Evolutionary conservation across 495 filamentous ascomycete species (phyloP), one percentile per base, ranked within the genome.

Genomic region (Patellaria atrata): DNA sequence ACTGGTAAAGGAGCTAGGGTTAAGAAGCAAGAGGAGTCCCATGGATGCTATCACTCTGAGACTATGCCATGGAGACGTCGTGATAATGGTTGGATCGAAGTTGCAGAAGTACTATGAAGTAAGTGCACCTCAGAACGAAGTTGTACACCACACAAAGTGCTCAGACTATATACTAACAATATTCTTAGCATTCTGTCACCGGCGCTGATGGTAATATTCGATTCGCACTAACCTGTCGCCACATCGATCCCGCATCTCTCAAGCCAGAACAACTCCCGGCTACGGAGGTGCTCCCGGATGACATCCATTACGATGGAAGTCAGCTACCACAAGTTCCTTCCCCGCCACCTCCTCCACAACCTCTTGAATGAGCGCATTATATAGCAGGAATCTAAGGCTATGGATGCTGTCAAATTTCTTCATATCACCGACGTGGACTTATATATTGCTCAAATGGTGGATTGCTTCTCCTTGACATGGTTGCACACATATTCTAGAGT

Each of bases 81-180:
- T 91, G 17, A 64, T 91, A 2, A 92, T 92, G 85, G 70, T 82
- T 47, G 84, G 83, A 0, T 58, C 58, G 0, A 48, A 60, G 1
- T 70, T 92, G 19, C 85, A 92, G 47, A 67, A 68, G 41, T 63
- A 67, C 20, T 87, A 74, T 40, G 80, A 85, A 54, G 79, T 77
- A 49, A 32, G 64, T 58, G 33, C 21, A 19, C 15, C n/a, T 11
- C n/a, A n/a, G n/a, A n/a, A n/a, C n/a, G n/a, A n/a, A n/a, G n/a
- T n/a, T n/a, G n/a, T 13, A n/a, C 24, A 8, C 23, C 7, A 21
- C 8, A 8, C 5, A 23, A 20, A 15, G 28, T 12, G 18, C 7
- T n/a, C 15, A 17, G 2, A 9, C n/a, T 31, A 13, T 16, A 0
- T 20, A 9, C 20, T 19, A 9, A 9, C 43, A 30, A 43, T 12